Evolutionary conservation across 345 rosid genomes (phyloP), one percentile per base, ranked within the genome.

Genomic region (Brassica incana): DNA sequence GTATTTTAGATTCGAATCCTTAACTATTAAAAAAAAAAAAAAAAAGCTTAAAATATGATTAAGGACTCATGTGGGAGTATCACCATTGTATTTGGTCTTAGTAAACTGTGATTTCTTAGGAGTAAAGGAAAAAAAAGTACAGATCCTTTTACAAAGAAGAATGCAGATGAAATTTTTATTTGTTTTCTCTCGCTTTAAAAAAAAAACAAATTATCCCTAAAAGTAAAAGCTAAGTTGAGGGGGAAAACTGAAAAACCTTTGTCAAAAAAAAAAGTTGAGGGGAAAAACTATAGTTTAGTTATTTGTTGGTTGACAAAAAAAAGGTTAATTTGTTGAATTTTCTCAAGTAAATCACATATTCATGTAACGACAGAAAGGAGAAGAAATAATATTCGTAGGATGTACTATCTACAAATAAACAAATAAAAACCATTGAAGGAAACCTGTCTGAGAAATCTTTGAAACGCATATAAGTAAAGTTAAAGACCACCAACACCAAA

Each of bases 361-460:
- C 72, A 65, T 29, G 67, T 56, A 56, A 65, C 38, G 81, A 72
- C 68, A 56, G 59, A 14, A 72, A 9, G 45, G 14, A 11, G 40
- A 54, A 62, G 50, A 6, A 15, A 27, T 66, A 72, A 29, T 61
- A 61, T 61, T n/a, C n/a, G n/a, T n/a, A n/a, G 59, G 40, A 40
- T 61, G 76, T 61, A 40, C 36, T 72, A 54, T 18, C 15, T 33
- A 50, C n/a, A 50, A 50, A 50, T n/a, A 50, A 50, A 8, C 58
- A 50, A 7, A n/a, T n/a, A 29, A 67, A 25, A 29, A 1, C 65
- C 77, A 65, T 38, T 66, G 18, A 23, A 23, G 25, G 25, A 23
- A 23, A 23, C 48, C 65, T 73, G 74, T 73, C 74, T 62, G 43
- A 20, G 18, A 35, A 79, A n/a, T 73, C 69, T 79, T 67, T 32